These are phyloP conservation scores for Aureobasidium sp. DNA, from an alignment of 2,329 filamentous ascomycete genomes.

Conservation along the genomic window DNA sequence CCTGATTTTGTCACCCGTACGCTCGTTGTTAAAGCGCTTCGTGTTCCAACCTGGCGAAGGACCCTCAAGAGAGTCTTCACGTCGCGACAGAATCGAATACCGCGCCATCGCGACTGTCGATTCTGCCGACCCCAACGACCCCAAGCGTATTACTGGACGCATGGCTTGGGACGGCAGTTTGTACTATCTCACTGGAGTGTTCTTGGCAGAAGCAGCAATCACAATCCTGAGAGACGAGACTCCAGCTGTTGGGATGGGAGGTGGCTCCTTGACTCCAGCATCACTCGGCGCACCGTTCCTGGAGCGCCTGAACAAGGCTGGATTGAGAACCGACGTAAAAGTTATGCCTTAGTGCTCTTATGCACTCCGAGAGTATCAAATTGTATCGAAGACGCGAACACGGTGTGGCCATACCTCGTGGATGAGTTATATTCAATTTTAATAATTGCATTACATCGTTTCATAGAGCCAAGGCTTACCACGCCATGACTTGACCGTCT, in stretches of 20 bases:
- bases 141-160: slow-evolving; percentile 47
- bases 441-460: not conserved
- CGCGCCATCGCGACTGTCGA: slow-evolving; percentile 58
- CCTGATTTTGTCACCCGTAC: slow-evolving; percentile 44
- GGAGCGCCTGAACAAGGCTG: slow-evolving; percentile 51
- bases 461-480: slow-evolving; percentile 14
- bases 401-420: too few species aligned
- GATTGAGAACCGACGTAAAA: slow-evolving; percentile 51
- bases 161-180: slow-evolving; percentile 52
- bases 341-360: slow-evolving; percentile 20
- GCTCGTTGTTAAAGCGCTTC: slow-evolving; percentile 40
- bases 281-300: slow-evolving; percentile 60
- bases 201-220: slow-evolving; percentile 55
- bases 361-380: too few species aligned
- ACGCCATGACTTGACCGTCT: slow-evolving; percentile 24
- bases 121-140: slow-evolving; percentile 31
- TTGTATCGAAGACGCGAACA: too few species aligned
- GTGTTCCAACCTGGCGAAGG: slow-evolving; percentile 45
- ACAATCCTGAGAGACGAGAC: slow-evolving; percentile 54
- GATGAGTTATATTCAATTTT: not conserved
- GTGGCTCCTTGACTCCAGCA: slow-evolving; percentile 64
- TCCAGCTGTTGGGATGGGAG: slow-evolving; percentile 45
- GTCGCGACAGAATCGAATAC: slow-evolving; percentile 42
- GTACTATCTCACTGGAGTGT: slow-evolving; percentile 59
- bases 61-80: slow-evolving; percentile 2